phyloP scores from a whole-genome alignment of 164 flowering plant species.

The Chimonanthus praecox region DNA sequence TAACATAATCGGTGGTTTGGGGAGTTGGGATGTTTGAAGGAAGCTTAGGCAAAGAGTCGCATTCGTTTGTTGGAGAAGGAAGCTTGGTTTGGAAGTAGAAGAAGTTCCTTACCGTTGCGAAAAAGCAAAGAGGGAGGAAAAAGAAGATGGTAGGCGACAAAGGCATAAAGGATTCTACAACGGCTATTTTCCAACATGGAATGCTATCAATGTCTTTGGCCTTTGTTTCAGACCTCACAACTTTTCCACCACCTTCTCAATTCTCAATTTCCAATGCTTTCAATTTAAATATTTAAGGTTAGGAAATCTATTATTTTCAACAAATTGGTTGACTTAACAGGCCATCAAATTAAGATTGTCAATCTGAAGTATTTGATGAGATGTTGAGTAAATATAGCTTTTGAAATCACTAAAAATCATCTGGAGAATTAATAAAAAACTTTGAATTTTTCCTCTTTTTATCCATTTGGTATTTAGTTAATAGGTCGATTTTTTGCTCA shows the following conservation, averaged over 20 bases:
- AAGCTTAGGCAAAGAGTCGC: constrained; percentile 2
- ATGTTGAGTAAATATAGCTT: no score
- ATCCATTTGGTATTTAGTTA: no score
- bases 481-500: no score
- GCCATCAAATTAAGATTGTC: no score
- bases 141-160: background rate
- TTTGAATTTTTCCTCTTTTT: no score
- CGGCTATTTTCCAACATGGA: background rate
- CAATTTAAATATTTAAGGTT: background rate
- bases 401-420: no score
- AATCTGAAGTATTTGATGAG: no score
- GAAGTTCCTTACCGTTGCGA: constrained; percentile 6
- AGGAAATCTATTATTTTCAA: no score
- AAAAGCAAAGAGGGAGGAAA: background rate
- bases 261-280: background rate
- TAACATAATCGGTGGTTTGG: background rate
- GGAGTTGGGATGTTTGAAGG: background rate
- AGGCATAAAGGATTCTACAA: background rate
- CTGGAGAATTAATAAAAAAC: no score
- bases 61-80: constrained; percentile 10
- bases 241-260: background rate
- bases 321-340: no score
- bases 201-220: background rate
- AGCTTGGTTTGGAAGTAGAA: background rate
- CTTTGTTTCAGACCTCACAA: background rate